Evolutionary conservation across 306 rosid species (phyloP), one percentile per base, ranked within the genome.

Genomic region (Cicer bijugum): DNA sequence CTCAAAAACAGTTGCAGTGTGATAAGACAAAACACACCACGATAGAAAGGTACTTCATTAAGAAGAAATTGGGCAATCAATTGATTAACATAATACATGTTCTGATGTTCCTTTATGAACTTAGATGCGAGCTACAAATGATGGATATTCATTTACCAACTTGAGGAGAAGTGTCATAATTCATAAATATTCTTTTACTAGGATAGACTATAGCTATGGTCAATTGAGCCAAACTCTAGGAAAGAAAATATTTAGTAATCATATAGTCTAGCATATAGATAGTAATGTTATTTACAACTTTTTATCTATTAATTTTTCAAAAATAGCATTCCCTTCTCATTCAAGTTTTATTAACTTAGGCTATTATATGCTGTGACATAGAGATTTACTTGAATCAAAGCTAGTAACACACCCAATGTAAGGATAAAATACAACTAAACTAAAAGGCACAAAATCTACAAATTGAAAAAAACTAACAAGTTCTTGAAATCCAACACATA

Each of bases 351-450:
- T 52, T 52, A 17, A 17, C 58, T 52, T 52, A 9, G n/a, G 6
- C 60, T 55, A 14, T 17, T 17, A 19, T 55, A 19, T 53, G 59
- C 2, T 53, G 33, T 53, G 33, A 19, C 6, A 16, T 17, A 9
- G 7, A 53, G 60, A 9, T 56, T 57, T 57, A 23, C 15, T 7
- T 57, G 40, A 57, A 57, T 57, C 63, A 56, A 20, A 9, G 11
- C 9, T 14, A 51, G 57, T 51, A 51, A 51, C 57, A 51, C 60
- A 17, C 60, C 60, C 37, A 55, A 17, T 55, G 12, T 55, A 55
- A 17, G 33, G 35, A 9, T 17, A 17, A 55, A 47, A 19, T 28
- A 17, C n/a, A 55, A 55, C 61, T 19, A 19, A 17, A 19, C 38
- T n/a, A 33, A 12, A 60, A 37, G 11, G 46, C 67, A 61, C 12